Percentiles rank a stretch among this genome's conserved stretches.
Conservation (phyloP, 352 stramenopile genomes). For the Pythium sp. region DNA sequence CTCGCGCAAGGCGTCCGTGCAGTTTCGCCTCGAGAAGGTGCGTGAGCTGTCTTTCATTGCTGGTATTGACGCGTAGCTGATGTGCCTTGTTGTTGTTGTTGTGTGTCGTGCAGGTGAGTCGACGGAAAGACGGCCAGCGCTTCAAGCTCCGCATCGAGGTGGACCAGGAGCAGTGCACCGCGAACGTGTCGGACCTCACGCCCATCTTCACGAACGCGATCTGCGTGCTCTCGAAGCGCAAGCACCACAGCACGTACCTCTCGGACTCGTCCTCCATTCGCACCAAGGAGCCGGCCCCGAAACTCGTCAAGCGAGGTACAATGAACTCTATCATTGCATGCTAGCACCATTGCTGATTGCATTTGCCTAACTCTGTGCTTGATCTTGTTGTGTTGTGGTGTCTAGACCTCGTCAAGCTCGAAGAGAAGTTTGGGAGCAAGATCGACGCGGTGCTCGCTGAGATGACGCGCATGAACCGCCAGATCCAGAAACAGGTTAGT, state of each 20-base stretch:
- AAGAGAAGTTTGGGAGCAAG: conserved; percentile 57
- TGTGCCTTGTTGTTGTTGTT: neutral
- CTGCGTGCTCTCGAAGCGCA: conserved; percentile 85
- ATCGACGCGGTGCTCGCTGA: conserved; percentile 53
- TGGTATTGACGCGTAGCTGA: neutral
- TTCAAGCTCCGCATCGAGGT: conserved; percentile 86
- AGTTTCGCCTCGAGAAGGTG: conserved; percentile 84
- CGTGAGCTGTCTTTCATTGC: neutral
- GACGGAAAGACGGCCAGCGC: conserved; percentile 78
- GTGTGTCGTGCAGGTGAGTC: conserved; percentile 45
- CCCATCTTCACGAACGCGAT: conserved; percentile 86
- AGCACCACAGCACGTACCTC: conserved; percentile 48
- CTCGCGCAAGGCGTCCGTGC: conserved; percentile 62
- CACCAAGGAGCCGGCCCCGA: conserved; percentile 49
- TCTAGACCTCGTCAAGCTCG: conserved; percentile 52
- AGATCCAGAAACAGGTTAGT: conserved; percentile 63
- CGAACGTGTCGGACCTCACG: conserved; percentile 71
- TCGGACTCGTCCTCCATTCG: conserved; percentile 44
- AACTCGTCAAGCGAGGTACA: conserved; percentile 60
- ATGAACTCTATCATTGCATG: neutral
- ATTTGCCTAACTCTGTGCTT: neutral
- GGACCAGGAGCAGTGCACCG: conserved; percentile 80
- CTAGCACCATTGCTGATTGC: neutral
- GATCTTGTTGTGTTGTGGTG: neutral
- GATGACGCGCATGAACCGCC: conserved; percentile 49